These are phyloP conservation scores for Fagopyrum esculentum DNA, from an alignment of 148 eudicot species.

Conservation along the genomic window DNA sequence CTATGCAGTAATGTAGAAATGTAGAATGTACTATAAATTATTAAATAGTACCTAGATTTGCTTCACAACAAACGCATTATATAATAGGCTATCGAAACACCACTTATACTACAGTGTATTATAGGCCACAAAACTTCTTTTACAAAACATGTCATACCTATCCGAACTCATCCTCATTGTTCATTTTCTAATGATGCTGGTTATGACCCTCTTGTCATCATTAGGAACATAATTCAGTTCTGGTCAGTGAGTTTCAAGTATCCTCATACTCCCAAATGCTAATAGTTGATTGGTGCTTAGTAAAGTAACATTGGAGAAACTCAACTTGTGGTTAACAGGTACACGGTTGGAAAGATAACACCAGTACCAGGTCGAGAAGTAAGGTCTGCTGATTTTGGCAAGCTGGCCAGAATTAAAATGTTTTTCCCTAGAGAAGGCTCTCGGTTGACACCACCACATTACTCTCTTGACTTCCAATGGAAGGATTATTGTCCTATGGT, in stretches of 20 bases:
- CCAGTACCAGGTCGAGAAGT: conserved; percentile 94
- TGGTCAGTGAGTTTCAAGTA: background rate
- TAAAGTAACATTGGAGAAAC: background rate
- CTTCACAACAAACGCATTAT: too few species aligned
- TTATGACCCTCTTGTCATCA: background rate
- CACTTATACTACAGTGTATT: too few species aligned
- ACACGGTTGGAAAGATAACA: conserved; percentile 97
- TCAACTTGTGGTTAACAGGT: conserved; percentile 30
- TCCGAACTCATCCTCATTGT: background rate
- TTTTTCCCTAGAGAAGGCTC: conserved; percentile 82
- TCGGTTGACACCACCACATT: conserved; percentile 83
- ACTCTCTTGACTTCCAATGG: conserved; percentile 86
- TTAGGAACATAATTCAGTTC: background rate
- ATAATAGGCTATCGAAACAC: too few species aligned
- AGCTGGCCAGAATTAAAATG: conserved; percentile 83
- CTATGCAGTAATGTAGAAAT: too few species aligned
- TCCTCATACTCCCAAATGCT: background rate
- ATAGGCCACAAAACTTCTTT: too few species aligned
- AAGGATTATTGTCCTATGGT: conserved; percentile 99
- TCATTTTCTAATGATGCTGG: background rate
- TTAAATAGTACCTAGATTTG: too few species aligned
- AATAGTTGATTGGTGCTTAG: conserved; percentile 3
- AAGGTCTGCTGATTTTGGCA: conserved; percentile 81
- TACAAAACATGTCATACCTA: background rate
- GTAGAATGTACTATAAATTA: too few species aligned